These are phyloP conservation scores for Ustilago nuda DNA, from an alignment of 1,284 basidiomycete genomes.

Conservation along the genomic window DNA sequence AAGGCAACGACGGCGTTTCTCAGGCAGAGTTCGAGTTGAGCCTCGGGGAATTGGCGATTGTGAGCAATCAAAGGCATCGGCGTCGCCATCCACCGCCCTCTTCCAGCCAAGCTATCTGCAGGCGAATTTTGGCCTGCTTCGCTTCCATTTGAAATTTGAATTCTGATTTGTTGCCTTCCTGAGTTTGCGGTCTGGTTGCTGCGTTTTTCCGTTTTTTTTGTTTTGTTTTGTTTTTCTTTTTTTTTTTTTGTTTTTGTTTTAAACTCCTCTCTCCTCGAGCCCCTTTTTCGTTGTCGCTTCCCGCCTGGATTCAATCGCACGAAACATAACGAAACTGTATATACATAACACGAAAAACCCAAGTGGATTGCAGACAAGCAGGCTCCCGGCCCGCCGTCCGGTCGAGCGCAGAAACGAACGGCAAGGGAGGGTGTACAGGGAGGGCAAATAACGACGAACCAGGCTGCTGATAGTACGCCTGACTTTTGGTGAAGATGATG, in stretches of 20 bases:
- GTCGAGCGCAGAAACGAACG: no score
- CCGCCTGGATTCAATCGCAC: no score
- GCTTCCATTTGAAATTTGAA: not conserved
- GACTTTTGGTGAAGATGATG: no score
- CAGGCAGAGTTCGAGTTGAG: not conserved
- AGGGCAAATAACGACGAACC: no score
- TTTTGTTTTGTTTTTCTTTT: not conserved
- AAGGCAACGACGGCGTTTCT: no score
- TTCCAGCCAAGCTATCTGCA: no score
- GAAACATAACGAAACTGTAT: no score
- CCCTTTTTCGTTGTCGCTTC: not conserved
- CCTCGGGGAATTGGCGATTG: not conserved
- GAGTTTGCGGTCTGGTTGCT: not conserved
- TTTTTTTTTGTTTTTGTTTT: not conserved
- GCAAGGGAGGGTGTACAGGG: no score
- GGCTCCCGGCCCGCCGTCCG: no score
- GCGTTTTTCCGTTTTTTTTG: not conserved
- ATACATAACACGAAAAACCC: no score
- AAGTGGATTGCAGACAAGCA: no score
- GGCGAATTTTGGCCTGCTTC: not conserved
- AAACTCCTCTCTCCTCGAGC: not conserved
- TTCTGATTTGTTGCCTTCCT: not conserved
- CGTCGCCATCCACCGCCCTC: not conserved
- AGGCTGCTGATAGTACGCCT: no score
- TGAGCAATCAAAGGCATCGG: not conserved